phyloP scores from a whole-genome alignment of 2,329 filamentous ascomycete species.

The Colletotrichum camelliae region DNA sequence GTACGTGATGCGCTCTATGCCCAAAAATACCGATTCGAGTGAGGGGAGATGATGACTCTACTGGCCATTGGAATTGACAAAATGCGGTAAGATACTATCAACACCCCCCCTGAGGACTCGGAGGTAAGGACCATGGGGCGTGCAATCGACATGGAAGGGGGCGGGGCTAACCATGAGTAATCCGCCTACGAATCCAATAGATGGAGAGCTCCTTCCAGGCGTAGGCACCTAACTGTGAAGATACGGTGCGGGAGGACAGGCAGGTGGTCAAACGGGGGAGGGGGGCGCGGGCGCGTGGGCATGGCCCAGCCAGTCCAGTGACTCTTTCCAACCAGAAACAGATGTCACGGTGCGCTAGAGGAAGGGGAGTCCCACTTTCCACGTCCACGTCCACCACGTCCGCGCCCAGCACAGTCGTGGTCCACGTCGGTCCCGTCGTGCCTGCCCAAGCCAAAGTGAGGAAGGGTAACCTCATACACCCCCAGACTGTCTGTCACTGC shows the following conservation, averaged over 20 bases:
- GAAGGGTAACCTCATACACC: not conserved
- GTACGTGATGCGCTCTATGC: not conserved
- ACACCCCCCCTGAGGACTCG: not conserved
- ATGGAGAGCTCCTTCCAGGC: not conserved
- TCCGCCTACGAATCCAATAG: not conserved
- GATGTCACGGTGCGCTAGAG: not conserved
- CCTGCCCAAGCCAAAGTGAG: not conserved
- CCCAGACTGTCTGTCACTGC: not conserved
- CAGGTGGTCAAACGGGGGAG: not conserved
- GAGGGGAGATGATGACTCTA: not conserved
- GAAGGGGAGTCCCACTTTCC: slow-evolving; percentile 8
- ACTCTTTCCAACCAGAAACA: slow-evolving; percentile 16
- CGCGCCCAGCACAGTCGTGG: not conserved
- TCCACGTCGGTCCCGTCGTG: not conserved
- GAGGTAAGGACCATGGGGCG: not conserved
- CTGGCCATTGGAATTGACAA: not conserved
- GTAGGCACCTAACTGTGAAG: too few relatives aligned
- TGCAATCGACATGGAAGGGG: not conserved
- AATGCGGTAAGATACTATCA: not conserved
- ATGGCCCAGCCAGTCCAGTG: slow-evolving; percentile 4
- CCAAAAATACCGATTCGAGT: not conserved
- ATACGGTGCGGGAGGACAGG: not conserved
- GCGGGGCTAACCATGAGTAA: not conserved
- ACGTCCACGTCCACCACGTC: slow-evolving; percentile 6
- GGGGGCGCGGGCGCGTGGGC: not conserved